Base-by-base conservation (phyloP, 148 eudicot genomes). In the Silene uniflora region DNA sequence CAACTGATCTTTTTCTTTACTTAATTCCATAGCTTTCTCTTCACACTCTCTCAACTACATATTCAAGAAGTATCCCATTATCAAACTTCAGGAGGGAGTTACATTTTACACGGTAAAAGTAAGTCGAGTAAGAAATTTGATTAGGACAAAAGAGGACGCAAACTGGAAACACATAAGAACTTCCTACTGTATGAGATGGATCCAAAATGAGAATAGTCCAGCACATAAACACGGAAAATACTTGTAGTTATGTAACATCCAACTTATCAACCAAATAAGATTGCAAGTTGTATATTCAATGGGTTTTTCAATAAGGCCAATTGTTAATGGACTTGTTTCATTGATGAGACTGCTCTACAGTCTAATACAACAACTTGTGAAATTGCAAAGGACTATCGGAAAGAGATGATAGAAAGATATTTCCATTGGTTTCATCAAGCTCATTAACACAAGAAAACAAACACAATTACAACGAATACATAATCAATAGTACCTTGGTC, bases 31-130 rank as follows among this genome's bases (percentile, higher is more conserved):
- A 62, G 78, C 75, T 81, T 90, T 92, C 68, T 86, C 91, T 86
- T 91, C 93, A 64, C 60, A 85, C 74, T 85, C 92, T 80, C 83
- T 89, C 68, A 90, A 71, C 98, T 95, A 79, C 82, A 73, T 63
- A 58, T 27, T 76, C 76, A 71, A 62, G 32, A 16, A 83, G 25
- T 59, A 77, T 49, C 6, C 52, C 69, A 42, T 16, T 17, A 66
- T 67, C 49, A 58, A 25, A 67, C 6, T 23, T 54, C 23, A 10
- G 39, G 19, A 69, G 7, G 70, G n/a, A 32, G 17, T 11, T 52
- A 13, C 56, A 52, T 12, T 52, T 23, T 16, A 69, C 27, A 1
- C 10, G 24, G 0, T 13, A 75, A 74, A 74, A 12, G 7, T 24
- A 29, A 72, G 21, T 14, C 19, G n/a, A 3, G 11, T 13, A 74